phyloP scores from a whole-genome alignment of 108 stramenopile genomes.

The Cyclostephanos tholiformis region DNA sequence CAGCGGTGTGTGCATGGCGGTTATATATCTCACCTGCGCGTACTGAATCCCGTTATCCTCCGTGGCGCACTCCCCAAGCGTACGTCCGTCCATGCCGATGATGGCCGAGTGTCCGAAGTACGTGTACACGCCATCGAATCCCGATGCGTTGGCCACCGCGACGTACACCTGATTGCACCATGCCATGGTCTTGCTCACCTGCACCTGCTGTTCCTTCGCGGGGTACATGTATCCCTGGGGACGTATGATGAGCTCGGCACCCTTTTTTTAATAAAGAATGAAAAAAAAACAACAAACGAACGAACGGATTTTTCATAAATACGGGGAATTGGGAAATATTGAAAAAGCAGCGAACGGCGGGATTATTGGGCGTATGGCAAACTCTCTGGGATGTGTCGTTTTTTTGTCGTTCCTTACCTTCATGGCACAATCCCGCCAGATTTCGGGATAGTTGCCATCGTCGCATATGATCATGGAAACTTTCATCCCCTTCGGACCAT shows the following conservation, averaged over 20 bases:
- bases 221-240: constrained; percentile 85
- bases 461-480: constrained; percentile 85
- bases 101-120: constrained; percentile 78
- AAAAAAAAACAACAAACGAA: no score
- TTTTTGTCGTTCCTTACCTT: no score
- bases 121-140: constrained; percentile 78
- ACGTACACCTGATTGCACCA: constrained; percentile 88
- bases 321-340: no score
- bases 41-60: constrained; percentile 82
- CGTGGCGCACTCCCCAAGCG: constrained; percentile 80
- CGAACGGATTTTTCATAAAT: no score
- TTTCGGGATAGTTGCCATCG: constrained; percentile 83
- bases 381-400: no score
- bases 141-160: constrained; percentile 86
- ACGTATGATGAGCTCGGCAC: constrained; percentile 77
- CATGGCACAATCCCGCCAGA: constrained; percentile 81
- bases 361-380: no score
- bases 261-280: constrained; percentile 8
- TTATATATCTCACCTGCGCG: neutral
- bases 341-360: no score
- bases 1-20: no score
- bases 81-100: constrained; percentile 74
- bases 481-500: constrained; percentile 85
- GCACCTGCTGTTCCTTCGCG: constrained; percentile 85
- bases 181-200: constrained; percentile 83